Conservation (phyloP, 495 filamentous ascomycete genomes). For the Choiromyces venosus region DNA sequence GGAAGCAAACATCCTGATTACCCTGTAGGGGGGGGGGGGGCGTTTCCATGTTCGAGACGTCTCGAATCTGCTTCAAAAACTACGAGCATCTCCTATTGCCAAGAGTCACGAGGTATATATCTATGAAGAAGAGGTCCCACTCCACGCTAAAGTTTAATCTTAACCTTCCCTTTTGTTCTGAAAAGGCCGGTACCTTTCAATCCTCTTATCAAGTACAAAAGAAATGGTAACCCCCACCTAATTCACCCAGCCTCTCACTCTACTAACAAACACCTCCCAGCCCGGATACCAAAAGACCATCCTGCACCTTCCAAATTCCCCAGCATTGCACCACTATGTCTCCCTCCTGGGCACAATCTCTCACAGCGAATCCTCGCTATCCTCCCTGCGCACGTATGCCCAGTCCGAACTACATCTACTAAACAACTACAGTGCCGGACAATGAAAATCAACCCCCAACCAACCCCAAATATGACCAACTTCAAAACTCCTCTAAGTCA, state of each 20-base stretch:
- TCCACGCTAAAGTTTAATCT: background rate
- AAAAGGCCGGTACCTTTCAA: background rate
- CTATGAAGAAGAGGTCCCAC: background rate
- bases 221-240: background rate
- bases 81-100: background rate
- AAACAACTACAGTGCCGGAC: no score
- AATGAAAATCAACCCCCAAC: no score
- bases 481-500: no score
- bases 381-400: constrained; percentile 20
- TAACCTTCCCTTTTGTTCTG: background rate
- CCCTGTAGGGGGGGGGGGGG: background rate
- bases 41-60: background rate
- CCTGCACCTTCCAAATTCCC: background rate
- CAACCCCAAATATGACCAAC: no score
- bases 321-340: constrained; percentile 17
- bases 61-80: background rate
- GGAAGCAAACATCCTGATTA: background rate
- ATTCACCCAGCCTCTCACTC: background rate
- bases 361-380: constrained; percentile 19
- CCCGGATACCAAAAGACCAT: background rate
- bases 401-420: constrained; percentile 30
- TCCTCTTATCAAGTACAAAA: background rate
- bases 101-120: background rate
- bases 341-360: constrained; percentile 27
- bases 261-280: background rate